Evolutionary conservation across 1,139 yeast species (phyloP), one percentile per base, ranked within the genome.

Genomic region (Geotrichum klebahnii): DNA sequence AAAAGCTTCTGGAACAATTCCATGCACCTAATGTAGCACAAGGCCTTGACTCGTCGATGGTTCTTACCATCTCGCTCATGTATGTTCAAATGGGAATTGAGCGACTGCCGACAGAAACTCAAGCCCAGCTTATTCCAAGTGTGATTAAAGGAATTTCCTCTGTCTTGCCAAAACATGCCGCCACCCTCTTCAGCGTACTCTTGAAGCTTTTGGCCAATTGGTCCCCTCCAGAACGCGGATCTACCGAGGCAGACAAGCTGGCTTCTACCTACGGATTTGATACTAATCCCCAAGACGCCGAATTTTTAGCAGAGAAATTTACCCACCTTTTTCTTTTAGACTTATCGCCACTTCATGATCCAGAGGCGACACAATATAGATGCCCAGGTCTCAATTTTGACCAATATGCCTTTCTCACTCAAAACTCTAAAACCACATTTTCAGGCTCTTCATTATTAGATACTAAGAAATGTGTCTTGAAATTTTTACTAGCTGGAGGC

Each of bases 1-100:
- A 71, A 29, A 75, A 81, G 24, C 71, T 89, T 41, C 57, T 89
- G 26, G 67, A 72, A 2, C 96, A 88, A 63, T 84, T 81, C 8
- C 76, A 78, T 56, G 51, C 56, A 5, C 87, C 89, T 0, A 72
- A 72, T 29, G 63, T 77, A 5, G 67, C 51, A 5, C 38, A 78
- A 0, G 72, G 67, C 20, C 67, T 68, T 1, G 82, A 80, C 55
- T 65, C 78, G 12, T 65, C 79, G 1, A 69, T 77, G 26, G 86
- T 85, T 10, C 74, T 80, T 55, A 66, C 84, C 10, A 85, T 84
- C 65, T 79, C 87, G 28, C 68, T 86, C 46, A 63, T 85, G 51
- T 82, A 86, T 57, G 72, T 82, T 0, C 76, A 88, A 1, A 79
- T 79, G 62, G 90, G 87, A 5, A 64, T 85, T 14, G 82, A 80